These are phyloP conservation scores for Trichoderma atrobrunneum DNA, from an alignment of 2,329 filamentous ascomycete species.

Conservation along the genomic window DNA sequence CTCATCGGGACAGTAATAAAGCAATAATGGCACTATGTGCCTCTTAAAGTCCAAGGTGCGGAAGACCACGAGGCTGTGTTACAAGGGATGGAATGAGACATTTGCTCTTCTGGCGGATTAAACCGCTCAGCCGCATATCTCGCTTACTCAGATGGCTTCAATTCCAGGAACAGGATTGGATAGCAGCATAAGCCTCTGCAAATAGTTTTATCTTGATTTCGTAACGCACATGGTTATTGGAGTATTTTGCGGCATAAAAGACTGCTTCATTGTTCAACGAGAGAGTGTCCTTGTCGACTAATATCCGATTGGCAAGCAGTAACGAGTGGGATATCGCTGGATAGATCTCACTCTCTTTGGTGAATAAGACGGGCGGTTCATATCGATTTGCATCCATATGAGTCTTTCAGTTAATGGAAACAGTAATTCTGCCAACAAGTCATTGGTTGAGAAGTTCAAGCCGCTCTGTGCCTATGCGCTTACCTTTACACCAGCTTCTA, in stretches of 20 bases:
- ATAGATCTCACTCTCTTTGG: not conserved
- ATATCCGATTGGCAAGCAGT: not conserved
- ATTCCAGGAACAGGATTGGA: not conserved
- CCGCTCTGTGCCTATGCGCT: not conserved
- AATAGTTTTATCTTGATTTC: not conserved
- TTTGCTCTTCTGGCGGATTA: not conserved
- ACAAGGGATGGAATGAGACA: not conserved
- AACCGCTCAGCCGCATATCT: not conserved
- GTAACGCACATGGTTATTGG: not conserved
- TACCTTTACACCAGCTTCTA: not conserved
- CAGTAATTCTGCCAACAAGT: not conserved
- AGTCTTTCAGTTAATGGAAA: not conserved
- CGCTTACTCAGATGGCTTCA: not conserved
- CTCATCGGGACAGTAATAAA: not conserved
- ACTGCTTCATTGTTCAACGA: not conserved
- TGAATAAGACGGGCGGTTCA: not conserved
- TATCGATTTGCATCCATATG: not conserved
- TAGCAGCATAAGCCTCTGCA: not conserved
- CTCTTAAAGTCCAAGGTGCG: not conserved
- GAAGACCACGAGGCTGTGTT: not conserved
- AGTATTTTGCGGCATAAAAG: not conserved
- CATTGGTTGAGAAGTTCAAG: not conserved
- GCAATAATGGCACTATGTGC: not conserved
- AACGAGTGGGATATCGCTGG: not conserved
- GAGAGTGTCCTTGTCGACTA: not conserved